phyloP scores from a whole-genome alignment of 192 early-diverging fungal species.

The Oehlia diaphana region DNA sequence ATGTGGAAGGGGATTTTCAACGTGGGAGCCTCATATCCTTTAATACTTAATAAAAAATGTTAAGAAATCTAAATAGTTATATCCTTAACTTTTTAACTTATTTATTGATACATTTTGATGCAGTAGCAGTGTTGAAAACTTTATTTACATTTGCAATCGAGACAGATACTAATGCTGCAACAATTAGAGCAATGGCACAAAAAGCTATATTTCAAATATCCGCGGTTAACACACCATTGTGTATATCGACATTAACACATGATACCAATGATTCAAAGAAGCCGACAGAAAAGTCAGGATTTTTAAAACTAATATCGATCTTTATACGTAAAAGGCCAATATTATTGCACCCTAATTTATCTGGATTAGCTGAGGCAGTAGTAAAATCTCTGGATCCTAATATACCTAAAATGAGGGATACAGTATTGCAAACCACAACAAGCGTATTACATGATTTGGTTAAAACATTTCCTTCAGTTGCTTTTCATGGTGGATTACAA shows the following conservation, averaged over 20 bases:
- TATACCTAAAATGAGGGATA: conserved; percentile 67
- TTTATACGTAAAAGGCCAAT: conserved; percentile 78
- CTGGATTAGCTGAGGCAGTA: conserved; percentile 70
- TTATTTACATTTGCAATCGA: conserved; percentile 60
- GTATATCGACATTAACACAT: conserved; percentile 71
- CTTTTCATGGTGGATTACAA: conserved; percentile 74
- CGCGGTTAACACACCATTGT: conserved; percentile 58
- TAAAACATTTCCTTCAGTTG: conserved; percentile 68
- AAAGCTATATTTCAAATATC: conserved; percentile 76
- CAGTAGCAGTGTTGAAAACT: conserved; percentile 57
- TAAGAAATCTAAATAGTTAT: background rate
- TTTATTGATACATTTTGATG: conserved; percentile 49
- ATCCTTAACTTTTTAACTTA: conserved; percentile 5
- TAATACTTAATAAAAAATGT: background rate
- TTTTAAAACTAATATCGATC: conserved; percentile 67
- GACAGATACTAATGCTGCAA: conserved; percentile 31
- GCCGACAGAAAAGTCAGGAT: conserved; percentile 53
- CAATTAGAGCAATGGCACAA: conserved; percentile 60
- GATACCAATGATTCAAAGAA: conserved; percentile 72
- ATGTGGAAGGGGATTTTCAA: conserved; percentile 67
- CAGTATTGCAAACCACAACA: conserved; percentile 59
- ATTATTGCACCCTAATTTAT: conserved; percentile 61
- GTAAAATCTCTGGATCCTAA: conserved; percentile 86
- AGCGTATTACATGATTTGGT: conserved; percentile 61
- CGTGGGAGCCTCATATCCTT: conserved; percentile 71